Percentiles rank a stretch among this genome's conserved stretches.
Evolutionary conservation across 768 basidiomycete species (phyloP).

Genomic region (Suillus cothurnatus): DNA sequence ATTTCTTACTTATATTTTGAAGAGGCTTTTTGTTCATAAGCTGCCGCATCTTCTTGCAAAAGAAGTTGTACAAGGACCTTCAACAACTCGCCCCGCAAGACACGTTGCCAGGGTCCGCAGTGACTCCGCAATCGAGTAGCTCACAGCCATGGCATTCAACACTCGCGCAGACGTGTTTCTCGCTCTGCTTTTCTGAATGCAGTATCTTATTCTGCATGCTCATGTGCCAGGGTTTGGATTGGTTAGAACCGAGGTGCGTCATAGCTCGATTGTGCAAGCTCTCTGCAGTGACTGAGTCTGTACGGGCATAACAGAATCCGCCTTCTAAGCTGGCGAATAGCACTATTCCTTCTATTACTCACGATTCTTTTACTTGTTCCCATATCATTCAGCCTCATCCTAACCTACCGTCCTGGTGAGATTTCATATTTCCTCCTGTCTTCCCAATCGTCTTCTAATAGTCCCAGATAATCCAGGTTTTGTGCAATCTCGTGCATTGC

Average conservation of each 20-base stretch:
- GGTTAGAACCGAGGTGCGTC: slow-evolving; percentile 58
- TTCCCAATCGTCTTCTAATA: neutral
- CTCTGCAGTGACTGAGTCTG: slow-evolving; percentile 7
- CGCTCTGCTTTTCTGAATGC: slow-evolving; percentile 74
- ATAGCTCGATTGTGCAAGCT: neutral
- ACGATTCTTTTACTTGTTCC: slow-evolving; percentile 71
- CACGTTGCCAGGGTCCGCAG: slow-evolving; percentile 25
- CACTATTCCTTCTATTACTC: slow-evolving; percentile 59
- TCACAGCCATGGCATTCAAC: slow-evolving; percentile 49
- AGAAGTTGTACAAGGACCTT: slow-evolving; percentile 61
- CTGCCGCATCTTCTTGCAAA: slow-evolving; percentile 60
- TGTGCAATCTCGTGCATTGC: slow-evolving; percentile 32
- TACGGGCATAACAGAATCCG: slow-evolving; percentile 47
- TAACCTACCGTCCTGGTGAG: slow-evolving; percentile 44
- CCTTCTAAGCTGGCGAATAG: slow-evolving; percentile 67
- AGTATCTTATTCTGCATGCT: slow-evolving; percentile 72
- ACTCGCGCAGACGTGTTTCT: slow-evolving; percentile 62
- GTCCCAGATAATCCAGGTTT: slow-evolving; percentile 1
- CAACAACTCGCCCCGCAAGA: slow-evolving; percentile 44
- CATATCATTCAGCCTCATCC: slow-evolving; percentile 58
- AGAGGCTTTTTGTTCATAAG: slow-evolving; percentile 56
- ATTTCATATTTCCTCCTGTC: slow-evolving; percentile 9
- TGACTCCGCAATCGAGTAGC: slow-evolving; percentile 21
- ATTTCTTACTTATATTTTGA: slow-evolving; percentile 1
- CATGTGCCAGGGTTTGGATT: slow-evolving; percentile 64